Evolutionary conservation across 306 rosid genomes (phyloP).

Genomic region (Dalbergia cultrata): DNA sequence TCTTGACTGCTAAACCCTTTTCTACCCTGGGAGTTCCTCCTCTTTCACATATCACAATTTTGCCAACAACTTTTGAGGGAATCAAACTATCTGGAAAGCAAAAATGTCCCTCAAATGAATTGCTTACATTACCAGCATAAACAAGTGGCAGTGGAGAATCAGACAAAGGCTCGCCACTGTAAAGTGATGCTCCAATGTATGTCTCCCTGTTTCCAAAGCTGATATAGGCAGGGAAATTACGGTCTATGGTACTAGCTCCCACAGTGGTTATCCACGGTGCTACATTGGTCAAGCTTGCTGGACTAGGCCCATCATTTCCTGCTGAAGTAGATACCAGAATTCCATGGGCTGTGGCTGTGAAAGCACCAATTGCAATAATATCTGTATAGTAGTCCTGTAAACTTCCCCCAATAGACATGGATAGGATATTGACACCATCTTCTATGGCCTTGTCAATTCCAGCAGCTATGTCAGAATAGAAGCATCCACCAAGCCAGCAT

Average conservation of each 20-base stretch:
- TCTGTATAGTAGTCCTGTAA: conserved; percentile 62
- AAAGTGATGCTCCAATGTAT: conserved; percentile 75
- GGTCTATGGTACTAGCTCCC: conserved; percentile 91
- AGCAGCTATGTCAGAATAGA: conserved; percentile 75
- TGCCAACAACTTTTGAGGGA: conserved; percentile 65
- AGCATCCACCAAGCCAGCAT: conserved; percentile 87
- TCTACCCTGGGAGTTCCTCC: conserved; percentile 72
- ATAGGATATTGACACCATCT: conserved; percentile 78
- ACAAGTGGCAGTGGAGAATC: conserved; percentile 63
- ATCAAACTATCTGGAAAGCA: conserved; percentile 60
- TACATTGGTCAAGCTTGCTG: conserved; percentile 61
- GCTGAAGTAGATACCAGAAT: conserved; percentile 82
- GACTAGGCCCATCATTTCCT: conserved; percentile 80
- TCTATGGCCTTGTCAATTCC: conserved; percentile 85
- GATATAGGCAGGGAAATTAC: conserved; percentile 75
- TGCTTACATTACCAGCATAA: conserved; percentile 63
- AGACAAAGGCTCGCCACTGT: conserved; percentile 57
- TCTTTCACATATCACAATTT: conserved; percentile 89
- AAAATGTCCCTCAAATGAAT: conserved; percentile 56
- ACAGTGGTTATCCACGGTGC: conserved; percentile 93
- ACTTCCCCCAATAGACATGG: conserved; percentile 87
- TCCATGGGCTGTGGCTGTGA: conserved; percentile 74
- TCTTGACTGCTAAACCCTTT: conserved; percentile 74
- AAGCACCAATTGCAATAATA: conserved; percentile 73
- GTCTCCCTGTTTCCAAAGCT: conserved; percentile 67